phyloP scores from a whole-genome alignment of 2,329 filamentous ascomycete species.

The Verticillium albo-atrum region DNA sequence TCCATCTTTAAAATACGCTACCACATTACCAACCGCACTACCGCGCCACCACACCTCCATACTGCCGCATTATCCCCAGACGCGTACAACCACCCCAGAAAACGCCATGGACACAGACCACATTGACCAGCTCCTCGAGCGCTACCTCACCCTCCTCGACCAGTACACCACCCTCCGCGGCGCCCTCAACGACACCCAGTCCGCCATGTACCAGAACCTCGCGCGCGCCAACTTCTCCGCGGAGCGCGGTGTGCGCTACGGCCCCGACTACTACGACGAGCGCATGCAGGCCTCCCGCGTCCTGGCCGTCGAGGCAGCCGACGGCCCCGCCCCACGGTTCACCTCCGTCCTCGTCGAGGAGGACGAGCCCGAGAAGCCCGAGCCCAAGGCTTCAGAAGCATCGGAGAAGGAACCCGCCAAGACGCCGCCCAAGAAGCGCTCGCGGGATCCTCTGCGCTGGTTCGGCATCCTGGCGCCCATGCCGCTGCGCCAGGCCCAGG shows the following conservation, averaged over 20 bases:
- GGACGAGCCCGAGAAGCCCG: constrained; percentile 1
- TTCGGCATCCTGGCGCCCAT: constrained; percentile 51
- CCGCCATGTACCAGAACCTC: constrained; percentile 52
- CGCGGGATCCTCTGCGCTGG: constrained; percentile 54
- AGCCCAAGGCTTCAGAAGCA: constrained; percentile 5
- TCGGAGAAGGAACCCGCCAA: not conserved
- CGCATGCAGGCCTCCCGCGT: constrained; percentile 61
- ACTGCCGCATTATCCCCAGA: constrained; percentile 2
- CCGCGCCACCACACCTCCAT: not conserved
- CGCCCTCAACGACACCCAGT: constrained; percentile 49
- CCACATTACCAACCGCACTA: no score
- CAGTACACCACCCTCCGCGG: constrained; percentile 58
- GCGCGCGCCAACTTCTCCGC: constrained; percentile 73
- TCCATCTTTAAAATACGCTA: no score
- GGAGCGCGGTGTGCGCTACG: constrained; percentile 60
- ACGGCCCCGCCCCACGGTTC: constrained; percentile 1
- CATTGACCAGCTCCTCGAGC: constrained; percentile 61
- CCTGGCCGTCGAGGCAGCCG: constrained; percentile 25
- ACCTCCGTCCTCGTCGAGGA: constrained; percentile 16
- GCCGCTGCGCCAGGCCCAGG: constrained; percentile 54
- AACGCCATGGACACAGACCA: constrained; percentile 17
- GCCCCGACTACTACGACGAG: constrained; percentile 67
- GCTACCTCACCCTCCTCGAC: constrained; percentile 62
- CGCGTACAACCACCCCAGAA: not conserved
- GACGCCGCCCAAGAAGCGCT: not conserved